Evolutionary conservation across 2,329 filamentous ascomycete genomes (phyloP), one percentile per base, ranked within the genome.

Genomic region (Seiridium cupressi): DNA sequence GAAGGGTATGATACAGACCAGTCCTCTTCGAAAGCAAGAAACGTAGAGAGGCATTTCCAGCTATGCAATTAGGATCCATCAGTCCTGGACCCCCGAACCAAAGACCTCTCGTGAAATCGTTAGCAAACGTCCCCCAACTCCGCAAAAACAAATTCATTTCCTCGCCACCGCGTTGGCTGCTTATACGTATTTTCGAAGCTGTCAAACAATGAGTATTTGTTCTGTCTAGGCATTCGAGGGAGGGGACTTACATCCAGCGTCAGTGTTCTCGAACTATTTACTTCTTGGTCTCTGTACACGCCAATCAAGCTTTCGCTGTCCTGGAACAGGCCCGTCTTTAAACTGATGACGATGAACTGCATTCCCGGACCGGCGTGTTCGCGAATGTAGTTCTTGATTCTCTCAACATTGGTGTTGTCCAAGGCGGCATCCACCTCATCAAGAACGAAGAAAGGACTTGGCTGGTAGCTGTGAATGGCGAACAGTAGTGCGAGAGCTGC

Each of bases 261-360:
- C 77, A 99, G 79, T 44, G 92, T 91, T 77, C 92, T 90, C 68
- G 91, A 96, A 70, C 90, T 96, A 77, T 98, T 99, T 60, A 92
- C 91, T 60, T 89, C 88, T 78, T 99, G 95, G 72, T 99, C 96
- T 66, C 95, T 84, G 80, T 97, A 98, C 9, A 99, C 93, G 56
- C 95, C 95, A 4, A 99, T 93, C 68, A 99, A 76, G 63, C 93
- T 96, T 81, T 99, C 93, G 71, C 92, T 97, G 74, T 96, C 91
- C 77, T 99, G 93, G 79, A 98, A 99, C 60, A 99, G 81, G 1
- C 93, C 93, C 0, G 93, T 91, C 84, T 99, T 99, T 73, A 99
- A 83, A 78, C 89, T 93, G 75, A 99, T 99, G 66, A 99, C 95
- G 62, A 99, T 96, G 68, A 99, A 99, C 75, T 99, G 95, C 93